Base-by-base conservation (phyloP, 2,329 filamentous ascomycete genomes). In the Aspergillus sergii region DNA sequence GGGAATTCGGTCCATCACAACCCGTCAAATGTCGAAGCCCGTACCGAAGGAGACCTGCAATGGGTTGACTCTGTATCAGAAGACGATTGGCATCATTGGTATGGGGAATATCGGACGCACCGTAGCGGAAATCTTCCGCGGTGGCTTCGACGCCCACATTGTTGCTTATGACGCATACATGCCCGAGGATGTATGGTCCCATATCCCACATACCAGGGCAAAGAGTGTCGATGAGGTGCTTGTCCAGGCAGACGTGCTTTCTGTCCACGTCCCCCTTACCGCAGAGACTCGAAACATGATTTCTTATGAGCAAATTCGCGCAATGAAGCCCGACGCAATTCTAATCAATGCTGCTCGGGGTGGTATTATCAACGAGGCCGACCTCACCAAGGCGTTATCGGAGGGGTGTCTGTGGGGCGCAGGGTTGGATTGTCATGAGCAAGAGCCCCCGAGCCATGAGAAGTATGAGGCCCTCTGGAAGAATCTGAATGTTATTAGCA, bases 21-120 rank as follows among this genome's bases (percentile, higher is more conserved):
- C 67, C 0, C 72, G 73, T 26, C 77, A 79, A 46, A 71, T 68
- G 8, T 57, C 14, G 10, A 67, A 70, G 46, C 64, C 66, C 4
- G 69, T 72, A 10, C 69, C 66, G 1, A 83, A 82, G 66, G 79
- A 82, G 60, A 75, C 71, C 1, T 83, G 80, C 64, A 77, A 72
- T 1, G 81, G 81, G 0, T 51, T 82, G 1, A 73, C 76, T 8
- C 66, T 80, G 2, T 66, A 75, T 28, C 59, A 67, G 16, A 78
- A 75, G 64, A 77, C 74, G 0, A 69, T 80, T 7, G 79, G 79
- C 1, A 9, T 41, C 12, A 41, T 41, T 1, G 39, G 39, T 41
- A 41, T 41, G 39, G 39, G 39, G 7, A 41, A 41, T 8, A 41
- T 41, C 8, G 39, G 39, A 41, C 39, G 39, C 4, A 41, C 39